Base-by-base conservation (phyloP, 2,329 filamentous ascomycete species). In the Fusarium agapanthi region DNA sequence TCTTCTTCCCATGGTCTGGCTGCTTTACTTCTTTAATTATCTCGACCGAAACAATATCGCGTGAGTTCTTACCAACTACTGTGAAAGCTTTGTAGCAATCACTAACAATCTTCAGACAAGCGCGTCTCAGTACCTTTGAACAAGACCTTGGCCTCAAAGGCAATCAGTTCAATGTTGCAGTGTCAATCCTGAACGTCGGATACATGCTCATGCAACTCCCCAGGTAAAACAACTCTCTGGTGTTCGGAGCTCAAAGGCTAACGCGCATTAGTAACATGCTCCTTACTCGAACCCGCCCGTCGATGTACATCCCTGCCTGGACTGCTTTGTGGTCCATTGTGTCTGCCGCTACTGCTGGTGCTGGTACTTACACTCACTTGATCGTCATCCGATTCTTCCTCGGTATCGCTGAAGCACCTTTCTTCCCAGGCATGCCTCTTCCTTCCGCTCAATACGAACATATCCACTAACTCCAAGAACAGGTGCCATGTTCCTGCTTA, bases 151-250 rank as follows among this genome's bases (percentile, higher is more conserved):
- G 63, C 4, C 75, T 79, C 8, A 45, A 69, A 2, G 73, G 75
- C 2, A 74, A 69, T 13, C 65, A 79, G 28, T 79, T 75, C 43
- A 76, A 74, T 18, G 69, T 74, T 14, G 77, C 77, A 2, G 74
- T 79, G 0, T 72, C 76, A 0, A 78, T 79, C 24, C 53, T 79
- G 13, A 78, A 72, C 34, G 69, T 77, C 4, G 76, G 77, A 32
- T 72, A 73, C 35, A 69, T 73, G 58, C 41, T 73, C 14, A 53
- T 45, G 28, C 71, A 72, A 15, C 41, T 73, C 2, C 65, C 69
- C 2, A 56, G 45, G 55, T 58, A 47, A 14, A 28, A 18, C 6
- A 3, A 8, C 15, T n/a, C 5, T 7, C 2, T 24, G 10, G 18
- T 0, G 1, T 16, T n/a, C 7, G 28, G 18, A 6, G 22, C 10